Evolutionary conservation across 768 basidiomycete species (phyloP).

Genomic region (Russula foetens): DNA sequence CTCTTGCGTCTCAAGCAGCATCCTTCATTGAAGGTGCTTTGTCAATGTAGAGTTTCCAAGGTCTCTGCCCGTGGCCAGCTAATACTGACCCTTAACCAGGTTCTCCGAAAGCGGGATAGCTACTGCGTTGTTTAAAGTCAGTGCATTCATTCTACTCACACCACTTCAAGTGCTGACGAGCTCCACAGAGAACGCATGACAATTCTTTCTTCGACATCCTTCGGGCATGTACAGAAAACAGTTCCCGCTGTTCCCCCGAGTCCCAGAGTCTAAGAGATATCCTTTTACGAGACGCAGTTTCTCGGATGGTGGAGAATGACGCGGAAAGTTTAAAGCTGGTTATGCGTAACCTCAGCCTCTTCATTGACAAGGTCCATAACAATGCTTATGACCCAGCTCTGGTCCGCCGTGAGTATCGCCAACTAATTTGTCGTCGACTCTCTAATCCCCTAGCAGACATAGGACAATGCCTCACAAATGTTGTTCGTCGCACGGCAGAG

Average conservation of each 20-base stretch:
- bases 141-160: conserved; percentile 1
- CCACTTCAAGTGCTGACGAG: not conserved
- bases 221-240: conserved; percentile 12
- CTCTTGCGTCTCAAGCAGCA: conserved; percentile 48
- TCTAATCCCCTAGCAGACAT: conserved; percentile 35
- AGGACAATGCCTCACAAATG: conserved; percentile 42
- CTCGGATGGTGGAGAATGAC: conserved; percentile 42
- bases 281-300: conserved; percentile 30
- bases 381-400: conserved; percentile 42
- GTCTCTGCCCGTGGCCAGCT: conserved; percentile 16
- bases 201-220: conserved; percentile 6
- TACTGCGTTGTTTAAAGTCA: conserved; percentile 49
- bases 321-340: conserved; percentile 42
- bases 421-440: not conserved
- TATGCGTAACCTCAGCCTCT: conserved; percentile 48
- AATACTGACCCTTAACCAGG: conserved; percentile 29
- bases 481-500: conserved; percentile 55
- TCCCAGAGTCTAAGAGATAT: conserved; percentile 32
- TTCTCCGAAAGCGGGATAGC: conserved; percentile 53
- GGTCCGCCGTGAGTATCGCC: conserved; percentile 39
- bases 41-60: conserved; percentile 36
- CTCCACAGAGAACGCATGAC: conserved; percentile 5
- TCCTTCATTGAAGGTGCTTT: conserved; percentile 41
- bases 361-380: conserved; percentile 50
- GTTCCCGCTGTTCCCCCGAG: not conserved